Conservation (phyloP, 805 yeast species). For the Lipomyces kockii region DNA sequence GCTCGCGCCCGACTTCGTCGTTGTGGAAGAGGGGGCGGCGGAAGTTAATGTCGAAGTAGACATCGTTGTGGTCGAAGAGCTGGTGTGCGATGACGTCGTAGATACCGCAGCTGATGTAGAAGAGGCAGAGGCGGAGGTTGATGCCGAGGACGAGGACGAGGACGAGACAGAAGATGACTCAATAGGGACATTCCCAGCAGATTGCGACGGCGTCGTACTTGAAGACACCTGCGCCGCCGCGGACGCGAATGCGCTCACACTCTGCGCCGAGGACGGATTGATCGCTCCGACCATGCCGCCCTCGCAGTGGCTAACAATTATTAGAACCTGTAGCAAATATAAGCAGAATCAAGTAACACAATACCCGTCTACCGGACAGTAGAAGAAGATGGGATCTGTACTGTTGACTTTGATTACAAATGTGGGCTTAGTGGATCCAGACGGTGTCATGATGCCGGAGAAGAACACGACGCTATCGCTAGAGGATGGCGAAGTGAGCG, state of each 20-base stretch:
- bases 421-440: conserved; percentile 11
- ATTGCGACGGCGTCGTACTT: conserved; percentile 16
- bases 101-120: conserved; percentile 16
- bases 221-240: conserved; percentile 26
- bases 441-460: conserved; percentile 31
- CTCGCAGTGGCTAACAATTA: conserved; percentile 28
- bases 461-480: conserved; percentile 28
- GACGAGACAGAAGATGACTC: neutral
- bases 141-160: conserved; percentile 8
- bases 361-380: conserved; percentile 34
- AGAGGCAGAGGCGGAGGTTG: conserved; percentile 14
- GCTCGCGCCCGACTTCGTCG: neutral
- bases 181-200: conserved; percentile 11
- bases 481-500: conserved; percentile 1
- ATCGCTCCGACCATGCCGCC: conserved; percentile 38
- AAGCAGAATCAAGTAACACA: neutral
- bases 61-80: conserved; percentile 2
- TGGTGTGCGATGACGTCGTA: conserved; percentile 8
- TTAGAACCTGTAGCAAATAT: neutral
- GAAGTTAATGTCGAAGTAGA: conserved; percentile 14
- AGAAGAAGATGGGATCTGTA: conserved; percentile 36
- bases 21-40: neutral
- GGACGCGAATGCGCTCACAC: conserved; percentile 20
- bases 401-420: conserved; percentile 26
- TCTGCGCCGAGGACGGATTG: conserved; percentile 29